phyloP scores from a whole-genome alignment of 768 basidiomycete species.

The Arthromyces matolae region DNA sequence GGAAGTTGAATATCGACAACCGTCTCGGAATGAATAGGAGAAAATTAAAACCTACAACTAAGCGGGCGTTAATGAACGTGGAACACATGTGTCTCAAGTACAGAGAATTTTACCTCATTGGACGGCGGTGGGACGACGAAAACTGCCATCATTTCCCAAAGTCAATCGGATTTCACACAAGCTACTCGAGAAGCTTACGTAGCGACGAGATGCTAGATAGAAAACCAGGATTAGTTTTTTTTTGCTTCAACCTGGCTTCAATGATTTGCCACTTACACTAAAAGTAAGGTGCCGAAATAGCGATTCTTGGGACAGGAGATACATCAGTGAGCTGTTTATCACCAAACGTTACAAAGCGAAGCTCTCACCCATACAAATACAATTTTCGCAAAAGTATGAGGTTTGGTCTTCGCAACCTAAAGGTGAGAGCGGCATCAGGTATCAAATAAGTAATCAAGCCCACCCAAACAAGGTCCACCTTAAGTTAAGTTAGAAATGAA shows the following conservation, averaged over 20 bases:
- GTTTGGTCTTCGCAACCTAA: conserved; percentile 16
- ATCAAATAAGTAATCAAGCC: not conserved
- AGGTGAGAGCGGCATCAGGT: not conserved
- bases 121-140: conserved; percentile 13
- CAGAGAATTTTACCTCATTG: conserved; percentile 12
- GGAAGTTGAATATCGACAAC: not conserved
- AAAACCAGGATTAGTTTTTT: not conserved
- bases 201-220: conserved; percentile 8
- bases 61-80: not conserved
- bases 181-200: conserved; percentile 7
- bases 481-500: not conserved
- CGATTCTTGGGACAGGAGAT: conserved; percentile 20
- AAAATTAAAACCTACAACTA: conserved; percentile 17
- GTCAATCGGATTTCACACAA: too few relatives aligned
- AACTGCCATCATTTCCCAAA: too few relatives aligned
- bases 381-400: conserved; percentile 20
- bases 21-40: not conserved
- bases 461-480: conserved; percentile 29
- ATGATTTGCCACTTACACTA: conserved; percentile 18
- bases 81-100: not conserved
- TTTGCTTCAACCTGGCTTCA: not conserved
- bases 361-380: conserved; percentile 23
- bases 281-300: conserved; percentile 24
- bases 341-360: not conserved
- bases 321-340: not conserved